Evolutionary conservation across 495 filamentous ascomycete species (phyloP).

Genomic region (Hypoxylon fuscum): DNA sequence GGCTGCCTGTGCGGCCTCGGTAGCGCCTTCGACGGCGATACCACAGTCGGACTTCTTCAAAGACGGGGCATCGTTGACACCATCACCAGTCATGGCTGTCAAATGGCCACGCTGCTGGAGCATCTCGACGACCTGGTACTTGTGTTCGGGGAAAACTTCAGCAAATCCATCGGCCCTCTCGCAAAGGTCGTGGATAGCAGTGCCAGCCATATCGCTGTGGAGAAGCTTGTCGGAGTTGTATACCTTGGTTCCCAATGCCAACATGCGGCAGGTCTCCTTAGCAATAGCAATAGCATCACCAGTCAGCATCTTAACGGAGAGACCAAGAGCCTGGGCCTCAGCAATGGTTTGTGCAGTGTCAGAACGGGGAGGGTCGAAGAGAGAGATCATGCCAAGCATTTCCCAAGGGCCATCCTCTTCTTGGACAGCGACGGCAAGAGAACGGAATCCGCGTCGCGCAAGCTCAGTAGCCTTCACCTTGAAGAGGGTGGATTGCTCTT

Average conservation of each 20-base stretch:
- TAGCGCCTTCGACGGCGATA: conserved; percentile 91
- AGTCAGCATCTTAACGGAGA: conserved; percentile 93
- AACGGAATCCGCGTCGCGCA: conserved; percentile 86
- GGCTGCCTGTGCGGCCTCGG: conserved; percentile 87
- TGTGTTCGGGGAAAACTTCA: conserved; percentile 96
- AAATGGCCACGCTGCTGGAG: conserved; percentile 93
- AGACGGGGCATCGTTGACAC: conserved; percentile 95
- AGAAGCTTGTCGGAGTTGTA: conserved; percentile 88
- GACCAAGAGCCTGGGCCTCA: conserved; percentile 83
- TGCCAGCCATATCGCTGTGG: conserved; percentile 85
- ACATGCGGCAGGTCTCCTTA: conserved; percentile 83
- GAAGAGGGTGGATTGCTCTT: conserved; percentile 76
- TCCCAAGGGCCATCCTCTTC: conserved; percentile 77
- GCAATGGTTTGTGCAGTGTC: conserved; percentile 87
- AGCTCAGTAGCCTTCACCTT: conserved; percentile 89
- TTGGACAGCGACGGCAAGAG: conserved; percentile 87
- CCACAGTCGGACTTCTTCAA: conserved; percentile 93
- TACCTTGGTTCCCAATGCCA: conserved; percentile 89
- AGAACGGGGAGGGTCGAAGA: conserved; percentile 85
- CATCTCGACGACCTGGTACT: conserved; percentile 96
- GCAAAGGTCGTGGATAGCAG: conserved; percentile 89
- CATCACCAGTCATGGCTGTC: conserved; percentile 96
- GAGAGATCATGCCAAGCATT: conserved; percentile 91
- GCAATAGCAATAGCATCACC: conserved; percentile 93
- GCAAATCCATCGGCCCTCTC: conserved; percentile 92